Evolutionary conservation across 2,329 filamentous ascomycete species (phyloP), one percentile per base, ranked within the genome.

Genomic region (Aspergillus brunneoviolaceus): DNA sequence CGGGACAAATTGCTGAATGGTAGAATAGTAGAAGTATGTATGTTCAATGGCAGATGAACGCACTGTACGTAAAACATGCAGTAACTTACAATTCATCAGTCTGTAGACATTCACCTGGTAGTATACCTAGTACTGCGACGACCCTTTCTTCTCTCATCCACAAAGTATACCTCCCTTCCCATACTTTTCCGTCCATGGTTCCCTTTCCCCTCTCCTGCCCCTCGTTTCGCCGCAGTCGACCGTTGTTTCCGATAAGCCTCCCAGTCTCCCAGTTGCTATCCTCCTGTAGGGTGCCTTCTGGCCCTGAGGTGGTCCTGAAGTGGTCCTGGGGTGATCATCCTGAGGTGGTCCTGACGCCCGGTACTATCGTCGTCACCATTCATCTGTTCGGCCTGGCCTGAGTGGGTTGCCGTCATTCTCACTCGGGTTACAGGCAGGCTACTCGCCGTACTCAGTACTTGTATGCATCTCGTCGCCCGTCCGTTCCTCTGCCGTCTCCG

Each of bases 211-310:
- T 58, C 50, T 47, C 35, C 59, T 66, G 61, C 64, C 65, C 63
- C 64, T 65, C 64, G 61, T 63, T 64, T 64, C 62, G 55, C 55
- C 60, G 48, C 59, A 64, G 68, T 67, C 60, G 59, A 61, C 63
- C 65, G 65, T 67, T 63, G 66, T 65, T 74, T 72, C 70, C 69
- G 71, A 74, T 72, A 70, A 74, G 71, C 69, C 27, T 29, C 7
- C 27, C 27, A 29, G 7, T 29, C 69, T 69, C 68, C 62, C 29
- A 54, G 23, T 49, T 49, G 31, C 49, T 59, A 27, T 55, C 48
- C 42, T 51, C 39, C 35, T 35, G 33, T 35, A 35, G 12, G 33
- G 33, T 35, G 33, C 33, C 39, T 45, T 45, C 39, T 45, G 39
- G 39, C 55, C 49, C 33, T 45, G 51, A 21, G 35, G 29, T 52